A percentile compares a stretch with the other conserved stretches of the same genome.
Evolutionary conservation across 2,329 filamentous ascomycete species (phyloP).

Genomic region (Aspergillus candidus): DNA sequence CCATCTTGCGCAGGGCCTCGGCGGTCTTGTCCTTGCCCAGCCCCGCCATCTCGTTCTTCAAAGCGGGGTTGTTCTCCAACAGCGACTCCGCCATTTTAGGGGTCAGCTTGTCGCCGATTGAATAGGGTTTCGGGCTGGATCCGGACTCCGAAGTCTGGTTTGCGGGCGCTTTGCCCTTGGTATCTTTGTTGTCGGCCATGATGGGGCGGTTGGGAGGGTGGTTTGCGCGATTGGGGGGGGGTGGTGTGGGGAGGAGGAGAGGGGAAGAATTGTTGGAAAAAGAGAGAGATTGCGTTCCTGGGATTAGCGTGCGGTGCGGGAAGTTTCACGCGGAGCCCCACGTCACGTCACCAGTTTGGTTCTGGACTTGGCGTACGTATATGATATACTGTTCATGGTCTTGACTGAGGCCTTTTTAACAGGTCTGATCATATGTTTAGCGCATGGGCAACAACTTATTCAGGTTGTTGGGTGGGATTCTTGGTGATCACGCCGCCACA

Average conservation of each 20-base stretch:
- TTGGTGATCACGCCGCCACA: no score
- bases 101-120: conserved; percentile 27
- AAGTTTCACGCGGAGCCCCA: conserved; percentile 22
- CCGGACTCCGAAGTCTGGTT: conserved; percentile 2
- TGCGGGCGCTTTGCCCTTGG: conserved; percentile 20
- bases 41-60: conserved; percentile 67
- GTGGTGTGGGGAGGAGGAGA: conserved; percentile 8
- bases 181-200: conserved; percentile 32
- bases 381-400: no score
- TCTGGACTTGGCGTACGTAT: no score
- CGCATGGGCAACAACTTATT: no score
- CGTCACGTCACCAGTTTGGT: conserved; percentile 11
- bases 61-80: conserved; percentile 51
- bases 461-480: no score
- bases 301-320: conserved; percentile 13
- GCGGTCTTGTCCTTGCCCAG: conserved; percentile 57
- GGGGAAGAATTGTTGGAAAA: conserved; percentile 4
- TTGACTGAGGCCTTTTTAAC: no score
- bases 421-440: no score
- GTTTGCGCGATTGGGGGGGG: conserved; percentile 7
- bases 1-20: conserved; percentile 46
- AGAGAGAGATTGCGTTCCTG: conserved; percentile 13
- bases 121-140: conserved; percentile 20
- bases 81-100: conserved; percentile 35
- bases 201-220: background rate